A percentile compares a stretch with the other conserved stretches of the same genome.
phyloP scores from a whole-genome alignment of 768 basidiomycete species.

The Lactifluus volemus region DNA sequence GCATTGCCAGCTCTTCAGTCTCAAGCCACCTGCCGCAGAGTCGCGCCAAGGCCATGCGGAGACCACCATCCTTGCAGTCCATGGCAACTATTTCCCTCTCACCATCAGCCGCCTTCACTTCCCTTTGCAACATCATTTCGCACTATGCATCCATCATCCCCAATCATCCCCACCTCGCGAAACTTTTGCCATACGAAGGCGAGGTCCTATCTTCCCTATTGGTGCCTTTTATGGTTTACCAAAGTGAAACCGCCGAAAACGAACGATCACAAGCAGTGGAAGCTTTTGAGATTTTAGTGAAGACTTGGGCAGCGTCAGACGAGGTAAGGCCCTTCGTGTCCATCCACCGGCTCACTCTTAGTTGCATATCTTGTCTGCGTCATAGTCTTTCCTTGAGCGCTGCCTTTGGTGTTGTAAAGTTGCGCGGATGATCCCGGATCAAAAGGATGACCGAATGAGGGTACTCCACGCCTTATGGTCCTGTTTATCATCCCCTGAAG shows the following conservation, averaged over 20 bases:
- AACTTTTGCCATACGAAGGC: slow-evolving; percentile 44
- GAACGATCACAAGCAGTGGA: slow-evolving; percentile 52
- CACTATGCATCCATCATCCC: slow-evolving; percentile 27
- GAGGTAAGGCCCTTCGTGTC: slow-evolving; percentile 35
- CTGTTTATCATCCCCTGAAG: slow-evolving; percentile 36
- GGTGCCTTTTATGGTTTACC: slow-evolving; percentile 41
- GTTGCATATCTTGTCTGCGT: not conserved
- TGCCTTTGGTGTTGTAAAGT: slow-evolving; percentile 67
- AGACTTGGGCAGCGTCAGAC: slow-evolving; percentile 46
- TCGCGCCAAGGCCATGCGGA: slow-evolving; percentile 27
- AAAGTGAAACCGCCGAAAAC: slow-evolving; percentile 34
- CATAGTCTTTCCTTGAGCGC: slow-evolving; percentile 43
- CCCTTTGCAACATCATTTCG: slow-evolving; percentile 32
- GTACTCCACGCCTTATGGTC: slow-evolving; percentile 43
- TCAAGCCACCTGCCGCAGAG: slow-evolving; percentile 10
- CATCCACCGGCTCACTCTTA: not conserved
- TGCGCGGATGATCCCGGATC: slow-evolving; percentile 30
- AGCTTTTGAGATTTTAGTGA: slow-evolving; percentile 48
- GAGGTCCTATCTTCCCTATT: slow-evolving; percentile 52
- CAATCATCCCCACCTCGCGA: slow-evolving; percentile 24
- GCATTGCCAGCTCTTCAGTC: slow-evolving; percentile 21
- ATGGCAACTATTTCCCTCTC: slow-evolving; percentile 24
- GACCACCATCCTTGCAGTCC: slow-evolving; percentile 38
- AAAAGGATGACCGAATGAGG: slow-evolving; percentile 37
- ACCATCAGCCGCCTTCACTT: slow-evolving; percentile 34